phyloP scores from a whole-genome alignment of 1,284 basidiomycete species.

The Cutaneotrichosporon dermatis region DNA sequence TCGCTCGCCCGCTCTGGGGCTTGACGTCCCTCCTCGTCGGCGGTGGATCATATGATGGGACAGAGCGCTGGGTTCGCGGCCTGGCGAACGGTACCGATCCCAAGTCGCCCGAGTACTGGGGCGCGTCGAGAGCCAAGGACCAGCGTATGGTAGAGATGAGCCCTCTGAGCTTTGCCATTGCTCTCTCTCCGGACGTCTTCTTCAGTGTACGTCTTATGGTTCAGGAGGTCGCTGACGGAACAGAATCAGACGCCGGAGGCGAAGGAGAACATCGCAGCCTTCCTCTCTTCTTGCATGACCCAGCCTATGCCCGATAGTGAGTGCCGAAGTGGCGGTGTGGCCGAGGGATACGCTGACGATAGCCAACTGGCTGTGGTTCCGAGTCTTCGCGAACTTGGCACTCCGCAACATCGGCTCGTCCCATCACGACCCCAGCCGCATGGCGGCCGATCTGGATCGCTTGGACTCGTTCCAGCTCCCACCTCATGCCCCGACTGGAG shows the following conservation, averaged over 20 bases:
- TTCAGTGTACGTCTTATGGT: slow-evolving; percentile 53
- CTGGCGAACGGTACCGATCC: slow-evolving; percentile 65
- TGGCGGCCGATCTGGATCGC: slow-evolving; percentile 69
- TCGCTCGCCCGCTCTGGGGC: slow-evolving; percentile 71
- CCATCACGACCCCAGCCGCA: slow-evolving; percentile 58
- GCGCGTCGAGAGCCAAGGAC: slow-evolving; percentile 66
- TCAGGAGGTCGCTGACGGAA: not conserved
- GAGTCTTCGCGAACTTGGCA: slow-evolving; percentile 72
- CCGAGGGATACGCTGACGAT: slow-evolving; percentile 24
- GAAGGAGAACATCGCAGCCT: slow-evolving; percentile 60
- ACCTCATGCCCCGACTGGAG: slow-evolving; percentile 42
- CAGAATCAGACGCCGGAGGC: slow-evolving; percentile 54
- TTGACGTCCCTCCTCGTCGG: slow-evolving; percentile 63
- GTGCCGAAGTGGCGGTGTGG: slow-evolving; percentile 33
- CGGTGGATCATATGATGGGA: slow-evolving; percentile 56
- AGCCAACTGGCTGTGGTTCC: slow-evolving; percentile 78
- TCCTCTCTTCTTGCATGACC: slow-evolving; percentile 70
- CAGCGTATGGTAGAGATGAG: slow-evolving; percentile 79
- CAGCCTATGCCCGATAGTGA: slow-evolving; percentile 55
- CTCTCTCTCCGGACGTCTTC: slow-evolving; percentile 61
- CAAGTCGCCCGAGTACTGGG: slow-evolving; percentile 66
- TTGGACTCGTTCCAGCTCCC: slow-evolving; percentile 72
- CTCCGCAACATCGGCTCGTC: slow-evolving; percentile 60
- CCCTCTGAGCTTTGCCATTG: slow-evolving; percentile 66
- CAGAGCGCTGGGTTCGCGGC: slow-evolving; percentile 61